Evolutionary conservation across 2,329 filamentous ascomycete species (phyloP).

Genomic region (Dissoconium aciculare): DNA sequence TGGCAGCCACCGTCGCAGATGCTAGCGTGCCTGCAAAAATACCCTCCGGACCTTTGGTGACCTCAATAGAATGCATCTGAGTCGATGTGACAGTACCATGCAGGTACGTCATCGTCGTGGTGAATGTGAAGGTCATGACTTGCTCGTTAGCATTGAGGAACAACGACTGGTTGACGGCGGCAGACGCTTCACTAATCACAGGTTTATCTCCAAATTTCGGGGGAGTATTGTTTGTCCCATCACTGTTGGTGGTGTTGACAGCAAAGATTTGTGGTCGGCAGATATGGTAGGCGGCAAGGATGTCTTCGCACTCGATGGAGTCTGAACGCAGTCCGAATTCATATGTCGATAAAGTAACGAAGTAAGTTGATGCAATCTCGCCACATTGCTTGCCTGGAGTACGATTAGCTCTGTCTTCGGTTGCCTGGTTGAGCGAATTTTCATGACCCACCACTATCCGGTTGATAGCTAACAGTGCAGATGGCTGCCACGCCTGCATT

Average conservation of each 20-base stretch:
- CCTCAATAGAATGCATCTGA: conserved; percentile 5
- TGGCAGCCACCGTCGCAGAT: conserved; percentile 1
- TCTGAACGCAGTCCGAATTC: conserved; percentile 7
- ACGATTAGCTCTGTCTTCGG: background rate
- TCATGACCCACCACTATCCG: background rate
- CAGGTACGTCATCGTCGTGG: conserved; percentile 6
- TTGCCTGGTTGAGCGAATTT: background rate
- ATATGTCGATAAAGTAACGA: conserved; percentile 8
- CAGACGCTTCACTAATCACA: background rate
- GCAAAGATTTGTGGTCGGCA: too few relatives aligned
- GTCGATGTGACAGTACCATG: conserved; percentile 4
- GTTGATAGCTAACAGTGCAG: conserved; percentile 3
- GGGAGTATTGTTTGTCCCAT: background rate
- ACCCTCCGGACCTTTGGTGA: conserved; percentile 6
- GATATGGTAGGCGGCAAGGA: conserved; percentile 9
- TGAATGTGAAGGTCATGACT: background rate
- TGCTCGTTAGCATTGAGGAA: background rate
- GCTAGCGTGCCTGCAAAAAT: conserved; percentile 2
- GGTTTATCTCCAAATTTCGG: too few relatives aligned
- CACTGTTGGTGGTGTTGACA: conserved; percentile 2
- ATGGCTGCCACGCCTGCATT: conserved; percentile 1
- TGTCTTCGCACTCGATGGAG: conserved; percentile 8
- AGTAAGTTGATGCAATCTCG: conserved; percentile 8
- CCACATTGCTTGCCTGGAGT: conserved; percentile 8
- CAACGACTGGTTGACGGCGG: background rate